Conservation (phyloP, 139 green algal species). For the Eudorina sp. region DNA sequence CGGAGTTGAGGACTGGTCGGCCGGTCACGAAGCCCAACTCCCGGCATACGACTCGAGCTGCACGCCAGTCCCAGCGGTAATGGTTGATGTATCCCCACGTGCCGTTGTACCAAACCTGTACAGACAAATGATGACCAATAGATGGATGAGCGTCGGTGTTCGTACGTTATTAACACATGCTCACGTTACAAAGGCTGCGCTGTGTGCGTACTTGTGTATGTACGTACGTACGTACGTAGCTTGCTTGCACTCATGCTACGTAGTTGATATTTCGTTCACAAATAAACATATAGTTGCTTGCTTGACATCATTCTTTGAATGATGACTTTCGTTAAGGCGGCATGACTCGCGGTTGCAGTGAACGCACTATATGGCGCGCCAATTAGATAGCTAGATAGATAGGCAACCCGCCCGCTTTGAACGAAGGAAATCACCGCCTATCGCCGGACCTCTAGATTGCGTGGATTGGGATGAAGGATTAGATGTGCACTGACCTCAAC, state of each 20-base stretch:
- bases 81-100: background rate
- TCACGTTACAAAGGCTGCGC: background rate
- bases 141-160: too few species aligned
- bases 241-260: too few species aligned
- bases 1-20: background rate
- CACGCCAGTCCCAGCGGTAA: background rate
- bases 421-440: background rate
- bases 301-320: background rate
- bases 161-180: too few species aligned
- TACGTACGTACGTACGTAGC: too few species aligned
- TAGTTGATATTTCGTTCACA: background rate
- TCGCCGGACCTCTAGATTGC: background rate
- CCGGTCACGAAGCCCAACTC: constrained; percentile 7
- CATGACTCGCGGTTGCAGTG: background rate
- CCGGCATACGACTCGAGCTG: constrained; percentile 4
- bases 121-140: too few species aligned
- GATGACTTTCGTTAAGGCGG: background rate
- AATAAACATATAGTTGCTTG: background rate
- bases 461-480: background rate
- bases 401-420: background rate
- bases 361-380: background rate
- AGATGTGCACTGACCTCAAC: background rate
- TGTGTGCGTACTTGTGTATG: background rate
- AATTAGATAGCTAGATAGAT: background rate
- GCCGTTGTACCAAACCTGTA: constrained; percentile 17